phyloP scores from a whole-genome alignment of 208 protist genomes.

The Porcisia hertigi region DNA sequence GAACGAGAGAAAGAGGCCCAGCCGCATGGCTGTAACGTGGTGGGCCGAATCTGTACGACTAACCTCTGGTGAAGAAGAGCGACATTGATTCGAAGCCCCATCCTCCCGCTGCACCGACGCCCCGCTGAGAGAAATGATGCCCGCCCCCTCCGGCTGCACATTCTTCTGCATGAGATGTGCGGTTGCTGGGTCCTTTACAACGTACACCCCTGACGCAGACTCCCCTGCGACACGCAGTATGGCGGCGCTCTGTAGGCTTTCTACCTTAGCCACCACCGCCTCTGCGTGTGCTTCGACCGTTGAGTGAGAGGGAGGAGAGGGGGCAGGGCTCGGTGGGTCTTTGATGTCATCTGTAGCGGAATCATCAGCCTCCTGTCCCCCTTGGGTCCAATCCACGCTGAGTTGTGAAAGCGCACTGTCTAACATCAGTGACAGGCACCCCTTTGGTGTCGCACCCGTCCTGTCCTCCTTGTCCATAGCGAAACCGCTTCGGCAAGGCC shows the following conservation, averaged over 20 bases:
- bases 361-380: not conserved
- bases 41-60: too few relatives aligned
- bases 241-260: too few relatives aligned
- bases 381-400: not conserved
- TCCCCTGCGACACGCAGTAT: not conserved
- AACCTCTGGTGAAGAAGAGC: not conserved
- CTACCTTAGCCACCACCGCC: not conserved
- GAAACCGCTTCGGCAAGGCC: not conserved
- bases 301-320: not conserved
- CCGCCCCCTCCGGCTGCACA: not conserved
- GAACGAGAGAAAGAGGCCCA: not conserved
- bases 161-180: too few relatives aligned
- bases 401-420: not conserved
- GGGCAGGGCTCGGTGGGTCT: not conserved
- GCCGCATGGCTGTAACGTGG: not conserved
- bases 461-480: not conserved
- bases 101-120: not conserved
- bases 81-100: not conserved
- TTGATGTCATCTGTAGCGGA: not conserved
- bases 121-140: not conserved
- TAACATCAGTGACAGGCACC: not conserved
- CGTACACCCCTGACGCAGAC: not conserved
- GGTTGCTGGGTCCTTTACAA: not conserved
- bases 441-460: not conserved
- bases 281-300: not conserved